Base-by-base conservation (phyloP, 306 rosid species). In the Gillenia trifoliata region DNA sequence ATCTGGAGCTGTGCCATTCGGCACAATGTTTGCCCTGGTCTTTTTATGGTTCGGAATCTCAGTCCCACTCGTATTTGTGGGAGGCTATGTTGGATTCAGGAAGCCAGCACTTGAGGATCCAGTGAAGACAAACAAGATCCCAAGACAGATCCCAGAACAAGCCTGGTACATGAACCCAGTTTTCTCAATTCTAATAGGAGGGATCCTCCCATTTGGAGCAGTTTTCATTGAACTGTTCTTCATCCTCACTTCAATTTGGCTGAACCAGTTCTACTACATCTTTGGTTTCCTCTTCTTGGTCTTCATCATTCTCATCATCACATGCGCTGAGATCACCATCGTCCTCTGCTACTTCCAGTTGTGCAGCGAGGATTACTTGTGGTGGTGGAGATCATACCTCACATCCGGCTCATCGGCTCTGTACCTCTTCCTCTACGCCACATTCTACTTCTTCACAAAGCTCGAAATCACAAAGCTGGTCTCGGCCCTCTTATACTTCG, bases 321-420 rank as follows among this genome's bases (percentile, higher is more conserved):
- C 98, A 5, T 94, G 98, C 43, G 98, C 98, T 5, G 98, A 94
- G 81, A 94, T 94, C 72, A 88, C 98, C 56, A 70, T 94, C 29
- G 98, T 94, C 77, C 98, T 94, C 34, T 90, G 98, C 90, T 94
- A 91, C 89, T 94, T 94, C 90, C 98, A 94, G 86, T 66, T 94
- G 80, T 94, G 98, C 93, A 92, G 97, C 63, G 98, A 91, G 88
- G 98, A 94, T 82, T 94, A 94, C 77, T 80, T 90, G 65, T 94
- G 97, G 98, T 91, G 98, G 98, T 91, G 98, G 98, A 84, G 98
- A 49, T 91, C 98, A 33, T 94, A 94, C 86, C 94, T 94, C 38
- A 91, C 97, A 0, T 83, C 98, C 25, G 98, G 97, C 61, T 94
- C 97, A 30, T 94, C 97, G 2, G 98, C 98, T 11, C 80, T 94